Conservation (phyloP, 305 asterid genomes). For the Andrographis paniculata region DNA sequence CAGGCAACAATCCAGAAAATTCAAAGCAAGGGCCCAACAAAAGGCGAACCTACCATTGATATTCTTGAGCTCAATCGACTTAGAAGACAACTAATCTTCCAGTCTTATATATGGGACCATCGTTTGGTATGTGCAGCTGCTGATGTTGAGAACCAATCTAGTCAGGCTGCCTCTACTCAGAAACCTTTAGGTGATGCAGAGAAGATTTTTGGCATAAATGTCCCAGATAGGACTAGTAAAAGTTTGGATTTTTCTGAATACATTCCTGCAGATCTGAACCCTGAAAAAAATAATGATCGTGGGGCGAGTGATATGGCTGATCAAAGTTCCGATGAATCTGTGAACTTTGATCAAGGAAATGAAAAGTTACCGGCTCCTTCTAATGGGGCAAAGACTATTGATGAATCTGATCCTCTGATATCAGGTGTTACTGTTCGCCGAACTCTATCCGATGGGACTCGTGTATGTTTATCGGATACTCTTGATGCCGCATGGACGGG, state of each 20-base stretch:
- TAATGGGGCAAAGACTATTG: conserved; percentile 26
- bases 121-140: conserved; percentile 60
- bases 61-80: conserved; percentile 76
- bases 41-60: conserved; percentile 62
- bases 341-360: conserved; percentile 22
- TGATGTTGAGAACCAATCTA: conserved; percentile 28
- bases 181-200: conserved; percentile 30
- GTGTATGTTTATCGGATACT: conserved; percentile 65
- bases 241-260: conserved; percentile 22
- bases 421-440: conserved; percentile 35
- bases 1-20: conserved; percentile 69
- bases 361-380: conserved; percentile 25
- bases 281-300: conserved; percentile 29
- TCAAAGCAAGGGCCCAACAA: conserved; percentile 38
- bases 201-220: conserved; percentile 24
- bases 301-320: conserved; percentile 23
- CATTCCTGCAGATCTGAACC: conserved; percentile 26
- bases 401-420: conserved; percentile 36
- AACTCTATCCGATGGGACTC: conserved; percentile 61
- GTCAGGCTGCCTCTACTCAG: conserved; percentile 24
- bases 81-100: conserved; percentile 67
- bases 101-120: conserved; percentile 89
- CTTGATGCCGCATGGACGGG: conserved; percentile 96
- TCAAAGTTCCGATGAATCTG: conserved; percentile 21
- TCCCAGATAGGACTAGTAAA: conserved; percentile 22